Evolutionary conservation across 192 early-diverging fungal genomes (phyloP).

Genomic region (Linnemannia exigua): DNA sequence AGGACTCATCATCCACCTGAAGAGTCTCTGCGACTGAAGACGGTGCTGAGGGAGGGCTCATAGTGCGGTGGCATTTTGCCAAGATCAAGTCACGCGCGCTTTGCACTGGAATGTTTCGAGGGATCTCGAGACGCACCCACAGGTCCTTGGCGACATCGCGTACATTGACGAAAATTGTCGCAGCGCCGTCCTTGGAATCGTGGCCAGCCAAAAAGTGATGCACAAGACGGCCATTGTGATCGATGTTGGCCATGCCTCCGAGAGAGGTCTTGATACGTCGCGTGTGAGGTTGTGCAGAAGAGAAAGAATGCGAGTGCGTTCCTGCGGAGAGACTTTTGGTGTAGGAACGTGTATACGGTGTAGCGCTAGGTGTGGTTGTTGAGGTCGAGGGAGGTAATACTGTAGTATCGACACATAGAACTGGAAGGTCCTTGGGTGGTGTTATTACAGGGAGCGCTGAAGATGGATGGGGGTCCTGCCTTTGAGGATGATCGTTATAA

Average conservation of each 20-base stretch:
- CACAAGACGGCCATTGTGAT: slow-evolving; percentile 21
- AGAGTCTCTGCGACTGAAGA: slow-evolving; percentile 25
- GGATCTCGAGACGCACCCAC: slow-evolving; percentile 44
- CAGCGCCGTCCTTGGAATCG: slow-evolving; percentile 21
- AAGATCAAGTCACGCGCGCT: slow-evolving; percentile 38
- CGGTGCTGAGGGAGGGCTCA: slow-evolving; percentile 29
- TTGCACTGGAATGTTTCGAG: slow-evolving; percentile 33
- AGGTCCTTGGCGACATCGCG: slow-evolving; percentile 40
- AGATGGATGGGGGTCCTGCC: not conserved
- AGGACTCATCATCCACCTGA: not conserved
- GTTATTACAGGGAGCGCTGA: not conserved
- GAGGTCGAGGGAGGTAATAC: not conserved
- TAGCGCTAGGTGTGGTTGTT: not conserved
- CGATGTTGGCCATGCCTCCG: slow-evolving; percentile 34
- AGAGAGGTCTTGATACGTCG: slow-evolving; percentile 34
- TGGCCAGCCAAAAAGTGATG: slow-evolving; percentile 5
- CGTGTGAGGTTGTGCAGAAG: slow-evolving; percentile 9
- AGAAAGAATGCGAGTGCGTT: slow-evolving; percentile 6
- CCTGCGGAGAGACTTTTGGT: slow-evolving; percentile 31
- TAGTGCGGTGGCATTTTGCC: slow-evolving; percentile 29
- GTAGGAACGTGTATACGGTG: slow-evolving; percentile 21
- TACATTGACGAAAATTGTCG: slow-evolving; percentile 28
- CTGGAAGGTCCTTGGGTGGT: not conserved
- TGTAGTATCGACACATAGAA: slow-evolving; percentile 9
- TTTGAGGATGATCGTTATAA: slow-evolving; percentile 10